These are phyloP conservation scores for Picochlorum sp. DNA, from an alignment of 139 green algal genomes.

Conservation along the genomic window DNA sequence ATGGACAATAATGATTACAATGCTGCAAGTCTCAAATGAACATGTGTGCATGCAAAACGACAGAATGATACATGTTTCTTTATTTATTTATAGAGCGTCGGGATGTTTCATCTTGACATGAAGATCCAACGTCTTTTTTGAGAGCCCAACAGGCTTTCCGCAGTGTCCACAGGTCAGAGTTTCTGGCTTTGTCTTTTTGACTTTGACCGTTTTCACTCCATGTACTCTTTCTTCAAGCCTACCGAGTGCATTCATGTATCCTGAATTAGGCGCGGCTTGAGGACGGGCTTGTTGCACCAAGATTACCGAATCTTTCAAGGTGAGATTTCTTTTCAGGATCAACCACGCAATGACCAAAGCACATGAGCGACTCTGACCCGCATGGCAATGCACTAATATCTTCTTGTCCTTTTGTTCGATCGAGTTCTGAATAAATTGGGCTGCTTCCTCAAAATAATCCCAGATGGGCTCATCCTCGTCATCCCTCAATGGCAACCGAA, in stretches of 20 bases:
- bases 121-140: conserved; percentile 46
- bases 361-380: conserved; percentile 65
- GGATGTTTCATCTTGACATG: conserved; percentile 64
- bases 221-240: conserved; percentile 54
- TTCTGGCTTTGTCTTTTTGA: conserved; percentile 53
- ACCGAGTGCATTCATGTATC: conserved; percentile 64
- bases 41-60: no score
- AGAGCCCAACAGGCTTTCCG: conserved; percentile 51
- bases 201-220: conserved; percentile 43
- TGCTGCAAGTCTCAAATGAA: no score
- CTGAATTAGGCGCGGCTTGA: conserved; percentile 63
- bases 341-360: conserved; percentile 24
- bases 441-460: conserved; percentile 38
- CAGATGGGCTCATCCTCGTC: conserved; percentile 68
- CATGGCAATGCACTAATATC: conserved; percentile 85
- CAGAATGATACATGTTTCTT: no score
- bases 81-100: not conserved
- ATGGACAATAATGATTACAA: no score
- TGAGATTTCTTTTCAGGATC: conserved; percentile 30
- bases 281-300: conserved; percentile 36
- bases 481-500: conserved; percentile 60
- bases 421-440: conserved; percentile 56
- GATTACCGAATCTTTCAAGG: conserved; percentile 47
- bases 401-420: conserved; percentile 21
- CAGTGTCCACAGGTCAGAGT: conserved; percentile 53